These are phyloP conservation scores for Cordyceps javanica DNA, from an alignment of 2,329 filamentous ascomycete genomes.

Conservation along the genomic window DNA sequence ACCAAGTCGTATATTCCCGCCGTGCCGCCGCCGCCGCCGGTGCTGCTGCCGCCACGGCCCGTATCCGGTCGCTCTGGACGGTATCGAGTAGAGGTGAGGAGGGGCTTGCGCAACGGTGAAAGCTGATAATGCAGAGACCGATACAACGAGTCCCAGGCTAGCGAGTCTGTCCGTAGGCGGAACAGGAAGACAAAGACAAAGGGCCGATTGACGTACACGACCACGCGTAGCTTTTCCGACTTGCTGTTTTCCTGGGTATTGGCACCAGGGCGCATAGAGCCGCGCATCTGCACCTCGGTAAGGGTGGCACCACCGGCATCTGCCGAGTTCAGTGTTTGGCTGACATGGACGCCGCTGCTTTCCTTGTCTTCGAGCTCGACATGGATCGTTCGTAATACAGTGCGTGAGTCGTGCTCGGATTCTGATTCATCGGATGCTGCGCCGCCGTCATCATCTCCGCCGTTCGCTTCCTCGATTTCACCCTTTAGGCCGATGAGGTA, in stretches of 20 bases:
- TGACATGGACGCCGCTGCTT: not conserved
- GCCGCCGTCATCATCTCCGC: conserved; percentile 26
- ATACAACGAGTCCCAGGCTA: conserved; percentile 51
- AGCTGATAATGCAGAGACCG: conserved; percentile 56
- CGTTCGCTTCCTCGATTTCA: conserved; percentile 45
- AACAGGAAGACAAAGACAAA: conserved; percentile 78
- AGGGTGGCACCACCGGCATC: conserved; percentile 24
- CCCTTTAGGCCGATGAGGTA: conserved; percentile 66
- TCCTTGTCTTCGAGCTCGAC: conserved; percentile 48
- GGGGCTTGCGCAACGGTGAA: conserved; percentile 49
- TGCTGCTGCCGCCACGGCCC: conserved; percentile 22
- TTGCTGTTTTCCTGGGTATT: conserved; percentile 46
- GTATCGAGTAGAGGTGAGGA: conserved; percentile 51
- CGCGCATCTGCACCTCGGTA: conserved; percentile 28
- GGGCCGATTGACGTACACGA: conserved; percentile 67
- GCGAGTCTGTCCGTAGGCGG: conserved; percentile 46
- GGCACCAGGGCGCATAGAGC: conserved; percentile 27
- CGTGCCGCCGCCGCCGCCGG: conserved; percentile 20
- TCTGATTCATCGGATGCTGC: conserved; percentile 24
- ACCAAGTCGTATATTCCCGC: conserved; percentile 55
- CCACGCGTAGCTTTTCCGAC: conserved; percentile 54
- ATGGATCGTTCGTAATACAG: conserved; percentile 58
- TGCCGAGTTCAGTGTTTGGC: not conserved
- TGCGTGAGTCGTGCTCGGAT: conserved; percentile 44
- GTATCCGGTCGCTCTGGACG: conserved; percentile 44